These are phyloP conservation scores for Geosmithia putterillii DNA, from an alignment of 2,329 filamentous ascomycete species.

Conservation along the genomic window DNA sequence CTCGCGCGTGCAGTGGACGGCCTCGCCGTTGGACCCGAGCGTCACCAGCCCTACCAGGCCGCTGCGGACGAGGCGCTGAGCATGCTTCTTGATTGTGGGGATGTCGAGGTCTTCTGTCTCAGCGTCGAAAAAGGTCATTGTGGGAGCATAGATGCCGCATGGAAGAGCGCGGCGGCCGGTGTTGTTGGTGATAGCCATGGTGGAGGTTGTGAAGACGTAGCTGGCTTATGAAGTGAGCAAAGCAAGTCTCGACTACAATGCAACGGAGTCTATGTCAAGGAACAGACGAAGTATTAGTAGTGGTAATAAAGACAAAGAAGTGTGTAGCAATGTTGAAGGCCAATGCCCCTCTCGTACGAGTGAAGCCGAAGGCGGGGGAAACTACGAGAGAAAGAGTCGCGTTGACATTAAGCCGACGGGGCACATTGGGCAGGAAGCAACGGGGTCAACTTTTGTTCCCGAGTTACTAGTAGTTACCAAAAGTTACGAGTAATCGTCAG, in stretches of 20 bases:
- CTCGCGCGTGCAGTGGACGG: constrained; percentile 67
- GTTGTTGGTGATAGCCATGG: constrained; percentile 1
- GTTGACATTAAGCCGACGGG: neutral
- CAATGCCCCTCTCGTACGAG: too few species aligned
- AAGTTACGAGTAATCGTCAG: too few species aligned
- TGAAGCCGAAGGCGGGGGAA: too few species aligned
- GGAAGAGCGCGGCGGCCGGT: constrained; percentile 46
- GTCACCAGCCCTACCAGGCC: constrained; percentile 74
- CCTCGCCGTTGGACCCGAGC: constrained; percentile 87
- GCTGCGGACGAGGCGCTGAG: constrained; percentile 61
- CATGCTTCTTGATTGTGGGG: constrained; percentile 66
- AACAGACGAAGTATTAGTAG: too few species aligned
- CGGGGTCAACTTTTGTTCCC: neutral
- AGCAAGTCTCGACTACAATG: neutral
- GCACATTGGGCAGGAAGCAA: neutral
- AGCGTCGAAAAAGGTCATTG: constrained; percentile 81
- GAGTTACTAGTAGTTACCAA: too few species aligned
- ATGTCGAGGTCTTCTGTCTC: constrained; percentile 78
- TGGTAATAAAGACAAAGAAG: too few species aligned
- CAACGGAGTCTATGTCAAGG: too few species aligned
- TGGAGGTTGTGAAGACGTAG: neutral
- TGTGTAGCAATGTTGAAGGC: too few species aligned
- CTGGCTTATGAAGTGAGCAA: neutral
- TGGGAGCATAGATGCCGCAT: constrained; percentile 77
- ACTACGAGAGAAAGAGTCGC: neutral